A percentile compares a stretch with the other conserved stretches of the same genome.
phyloP scores from a whole-genome alignment of 495 filamentous ascomycete genomes.

The Trichoderma asperelloides region DNA sequence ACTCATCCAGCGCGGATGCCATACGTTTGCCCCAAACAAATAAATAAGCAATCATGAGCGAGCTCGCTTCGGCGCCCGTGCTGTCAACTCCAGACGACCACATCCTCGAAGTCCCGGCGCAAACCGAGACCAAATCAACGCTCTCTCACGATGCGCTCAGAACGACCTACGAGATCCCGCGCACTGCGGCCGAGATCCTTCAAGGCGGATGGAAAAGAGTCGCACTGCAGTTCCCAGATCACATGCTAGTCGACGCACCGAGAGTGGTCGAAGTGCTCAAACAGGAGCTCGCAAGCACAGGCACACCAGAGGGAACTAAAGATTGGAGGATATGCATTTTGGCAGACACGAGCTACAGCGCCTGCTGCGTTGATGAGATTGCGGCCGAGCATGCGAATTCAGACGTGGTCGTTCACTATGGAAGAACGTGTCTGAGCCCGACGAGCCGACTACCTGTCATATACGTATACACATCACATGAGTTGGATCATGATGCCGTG shows the following conservation, averaged over 20 bases:
- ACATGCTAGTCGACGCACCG: slow-evolving; percentile 78
- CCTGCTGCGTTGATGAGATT: slow-evolving; percentile 96
- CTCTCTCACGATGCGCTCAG: slow-evolving; percentile 63
- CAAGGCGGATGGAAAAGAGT: slow-evolving; percentile 63
- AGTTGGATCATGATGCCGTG: slow-evolving; percentile 49
- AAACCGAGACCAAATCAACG: slow-evolving; percentile 25
- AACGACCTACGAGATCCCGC: slow-evolving; percentile 76
- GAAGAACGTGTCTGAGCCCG: slow-evolving; percentile 82
- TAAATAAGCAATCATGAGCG: neutral
- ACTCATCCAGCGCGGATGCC: neutral
- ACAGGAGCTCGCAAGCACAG: slow-evolving; percentile 36
- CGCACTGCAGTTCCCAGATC: slow-evolving; percentile 90
- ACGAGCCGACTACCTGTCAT: slow-evolving; percentile 83
- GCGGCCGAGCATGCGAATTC: slow-evolving; percentile 91
- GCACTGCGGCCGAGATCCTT: slow-evolving; percentile 67
- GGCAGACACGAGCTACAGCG: slow-evolving; percentile 91
- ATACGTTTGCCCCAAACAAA: neutral
- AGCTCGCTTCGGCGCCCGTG: slow-evolving; percentile 12
- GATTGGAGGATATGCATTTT: slow-evolving; percentile 64
- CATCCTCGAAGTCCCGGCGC: slow-evolving; percentile 56
- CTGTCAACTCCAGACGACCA: slow-evolving; percentile 84
- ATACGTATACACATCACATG: slow-evolving; percentile 75
- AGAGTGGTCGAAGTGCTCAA: slow-evolving; percentile 64
- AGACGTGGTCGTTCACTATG: slow-evolving; percentile 91
- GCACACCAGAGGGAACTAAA: neutral